Percentiles rank a stretch among this genome's conserved stretches.
These are phyloP conservation scores for Carnegiea gigantea DNA, from an alignment of 179 eudicot genomes.

Conservation along the genomic window DNA sequence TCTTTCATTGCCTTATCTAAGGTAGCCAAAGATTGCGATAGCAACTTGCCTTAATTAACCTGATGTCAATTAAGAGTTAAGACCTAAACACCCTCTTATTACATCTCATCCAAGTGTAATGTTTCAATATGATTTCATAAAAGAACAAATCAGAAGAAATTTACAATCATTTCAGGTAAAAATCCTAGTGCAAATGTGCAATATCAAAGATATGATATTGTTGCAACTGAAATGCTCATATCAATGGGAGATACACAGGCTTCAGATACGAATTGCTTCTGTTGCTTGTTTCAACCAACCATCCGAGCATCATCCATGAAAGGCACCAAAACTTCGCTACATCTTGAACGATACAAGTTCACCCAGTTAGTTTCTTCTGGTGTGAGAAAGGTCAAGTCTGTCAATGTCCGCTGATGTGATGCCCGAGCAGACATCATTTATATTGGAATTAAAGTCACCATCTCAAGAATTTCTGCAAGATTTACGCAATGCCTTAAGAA, in stretches of 20 bases:
- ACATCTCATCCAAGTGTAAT: too few species aligned
- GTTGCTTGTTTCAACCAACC: background rate
- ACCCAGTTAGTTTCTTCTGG: background rate
- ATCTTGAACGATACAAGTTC: background rate
- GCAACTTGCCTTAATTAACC: background rate
- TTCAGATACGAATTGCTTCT: background rate
- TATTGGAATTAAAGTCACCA: too few species aligned
- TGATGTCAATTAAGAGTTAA: background rate
- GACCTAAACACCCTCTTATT: background rate
- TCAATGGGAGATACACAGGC: background rate
- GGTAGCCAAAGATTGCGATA: slow-evolving; percentile 4
- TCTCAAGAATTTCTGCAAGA: too few species aligned
- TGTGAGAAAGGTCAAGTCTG: background rate
- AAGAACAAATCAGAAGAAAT: too few species aligned
- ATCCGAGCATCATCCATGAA: background rate
- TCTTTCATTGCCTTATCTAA: slow-evolving; percentile 15
- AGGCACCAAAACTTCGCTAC: background rate
- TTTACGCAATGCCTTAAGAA: too few species aligned
- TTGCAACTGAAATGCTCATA: background rate
- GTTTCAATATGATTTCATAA: too few species aligned
- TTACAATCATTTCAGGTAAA: too few species aligned
- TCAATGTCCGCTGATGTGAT: background rate
- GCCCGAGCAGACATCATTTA: background rate
- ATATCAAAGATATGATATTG: too few species aligned
- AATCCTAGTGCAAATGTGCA: background rate